A percentile compares a stretch with the other conserved stretches of the same genome.
Conservation (phyloP, 163 green algal species). For the Coccomyxa subellipsoidea region DNA sequence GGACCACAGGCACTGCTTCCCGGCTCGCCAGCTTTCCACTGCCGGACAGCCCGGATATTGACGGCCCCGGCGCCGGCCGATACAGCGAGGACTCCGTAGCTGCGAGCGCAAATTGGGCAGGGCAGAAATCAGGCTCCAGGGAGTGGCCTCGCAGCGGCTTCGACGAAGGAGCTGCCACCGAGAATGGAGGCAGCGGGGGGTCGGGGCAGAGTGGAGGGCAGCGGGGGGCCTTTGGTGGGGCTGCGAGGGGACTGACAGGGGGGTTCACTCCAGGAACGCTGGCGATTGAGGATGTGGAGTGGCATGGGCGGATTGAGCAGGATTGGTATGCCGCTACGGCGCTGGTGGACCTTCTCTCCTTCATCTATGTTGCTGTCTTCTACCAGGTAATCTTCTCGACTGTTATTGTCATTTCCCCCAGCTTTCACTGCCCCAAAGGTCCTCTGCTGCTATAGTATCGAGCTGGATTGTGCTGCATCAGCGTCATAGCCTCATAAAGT, state of each 20-base stretch:
- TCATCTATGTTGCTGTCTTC: constrained; percentile 62
- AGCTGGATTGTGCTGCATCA: too few species aligned
- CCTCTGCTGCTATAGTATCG: too few species aligned
- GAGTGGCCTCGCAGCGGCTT: background rate
- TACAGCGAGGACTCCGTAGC: background rate
- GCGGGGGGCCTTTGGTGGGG: too few species aligned
- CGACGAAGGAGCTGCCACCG: background rate
- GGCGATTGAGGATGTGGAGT: constrained; percentile 35
- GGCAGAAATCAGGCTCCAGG: background rate
- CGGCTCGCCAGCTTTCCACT: background rate
- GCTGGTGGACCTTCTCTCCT: constrained; percentile 57
- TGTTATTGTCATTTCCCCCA: too few species aligned
- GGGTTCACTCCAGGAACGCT: background rate
- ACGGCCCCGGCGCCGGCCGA: background rate
- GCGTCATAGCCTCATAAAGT: too few species aligned
- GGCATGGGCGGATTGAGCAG: constrained; percentile 44
- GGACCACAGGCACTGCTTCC: background rate
- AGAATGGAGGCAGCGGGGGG: background rate
- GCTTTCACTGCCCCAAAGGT: too few species aligned
- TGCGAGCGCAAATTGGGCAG: too few species aligned
- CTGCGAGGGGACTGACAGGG: background rate
- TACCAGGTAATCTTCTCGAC: constrained; percentile 48
- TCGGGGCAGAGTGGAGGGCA: background rate
- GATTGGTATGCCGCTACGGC: constrained; percentile 66
- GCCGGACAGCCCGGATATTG: background rate